Evolutionary conservation across 805 yeast genomes (phyloP).

Genomic region (Saccharomyces mikatae): DNA sequence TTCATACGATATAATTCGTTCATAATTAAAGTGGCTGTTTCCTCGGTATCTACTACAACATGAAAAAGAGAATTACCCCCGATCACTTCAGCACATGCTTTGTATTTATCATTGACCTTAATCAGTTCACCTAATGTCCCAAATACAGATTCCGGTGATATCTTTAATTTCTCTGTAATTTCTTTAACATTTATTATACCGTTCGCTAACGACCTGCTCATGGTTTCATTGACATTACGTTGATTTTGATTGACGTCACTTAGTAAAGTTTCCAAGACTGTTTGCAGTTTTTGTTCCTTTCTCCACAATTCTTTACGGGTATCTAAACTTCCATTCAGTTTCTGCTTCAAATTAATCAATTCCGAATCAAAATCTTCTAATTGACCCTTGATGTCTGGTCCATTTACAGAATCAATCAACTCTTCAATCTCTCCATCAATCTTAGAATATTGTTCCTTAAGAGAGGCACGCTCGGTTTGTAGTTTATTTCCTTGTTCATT

Average conservation of each 20-base stretch:
- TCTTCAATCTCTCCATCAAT: conserved; percentile 28
- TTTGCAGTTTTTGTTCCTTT: conserved; percentile 56
- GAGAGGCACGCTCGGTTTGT: conserved; percentile 2
- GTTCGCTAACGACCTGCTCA: conserved; percentile 60
- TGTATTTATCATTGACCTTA: conserved; percentile 71
- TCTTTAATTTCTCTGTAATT: conserved; percentile 51
- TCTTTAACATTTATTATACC: conserved; percentile 65
- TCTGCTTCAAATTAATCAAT: conserved; percentile 30
- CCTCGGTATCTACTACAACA: conserved; percentile 82
- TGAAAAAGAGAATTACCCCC: conserved; percentile 85
- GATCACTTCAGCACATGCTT: conserved; percentile 77
- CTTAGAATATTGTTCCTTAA: conserved; percentile 12
- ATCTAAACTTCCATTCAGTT: conserved; percentile 46
- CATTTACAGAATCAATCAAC: conserved; percentile 33
- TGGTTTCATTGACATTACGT: conserved; percentile 57
- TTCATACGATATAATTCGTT: conserved; percentile 61
- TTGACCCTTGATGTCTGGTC: conserved; percentile 29
- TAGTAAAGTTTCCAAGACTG: conserved; percentile 46
- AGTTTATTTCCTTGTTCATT: conserved; percentile 19
- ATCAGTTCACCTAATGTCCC: conserved; percentile 86
- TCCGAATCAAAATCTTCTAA: conserved; percentile 27
- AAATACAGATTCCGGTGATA: conserved; percentile 50
- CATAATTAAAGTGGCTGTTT: conserved; percentile 72
- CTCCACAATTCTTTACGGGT: conserved; percentile 72
- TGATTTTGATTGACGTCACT: conserved; percentile 52